A percentile compares a stretch with the other conserved stretches of the same genome.
Conservation (phyloP, 2,329 filamentous ascomycete genomes). For the Aspergillus udagawae region DNA sequence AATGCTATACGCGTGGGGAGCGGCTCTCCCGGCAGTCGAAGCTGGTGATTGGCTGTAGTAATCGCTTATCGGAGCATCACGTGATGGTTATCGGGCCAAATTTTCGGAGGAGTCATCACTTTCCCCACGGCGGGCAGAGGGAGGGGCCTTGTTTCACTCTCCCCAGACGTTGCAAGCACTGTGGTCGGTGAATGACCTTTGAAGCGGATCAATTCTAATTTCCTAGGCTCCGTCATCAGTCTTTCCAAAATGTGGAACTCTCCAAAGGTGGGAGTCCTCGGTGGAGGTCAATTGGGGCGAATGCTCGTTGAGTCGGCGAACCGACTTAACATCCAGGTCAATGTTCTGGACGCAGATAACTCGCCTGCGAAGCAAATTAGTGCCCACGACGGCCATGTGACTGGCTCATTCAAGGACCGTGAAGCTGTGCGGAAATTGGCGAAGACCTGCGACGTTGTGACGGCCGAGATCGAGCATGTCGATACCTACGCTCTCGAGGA, state of each 20-base stretch:
- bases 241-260: conserved; percentile 35
- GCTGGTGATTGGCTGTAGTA: conserved; percentile 12
- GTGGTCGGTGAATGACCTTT: background rate
- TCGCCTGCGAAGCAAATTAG: conserved; percentile 84
- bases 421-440: conserved; percentile 78
- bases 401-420: conserved; percentile 82
- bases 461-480: conserved; percentile 93
- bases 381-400: conserved; percentile 67
- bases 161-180: background rate
- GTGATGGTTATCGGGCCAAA: conserved; percentile 18
- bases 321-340: conserved; percentile 71
- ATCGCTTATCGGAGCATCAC: conserved; percentile 19
- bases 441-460: conserved; percentile 70
- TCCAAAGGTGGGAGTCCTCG: conserved; percentile 50
- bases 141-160: conserved; percentile 10
- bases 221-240: background rate
- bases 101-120: conserved; percentile 1
- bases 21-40: conserved; percentile 4
- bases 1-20: conserved; percentile 7
- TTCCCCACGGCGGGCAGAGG: conserved; percentile 12
- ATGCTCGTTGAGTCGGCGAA: conserved; percentile 92
- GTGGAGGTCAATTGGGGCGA: conserved; percentile 74
- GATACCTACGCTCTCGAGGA: conserved; percentile 86
- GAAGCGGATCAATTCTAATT: conserved; percentile 1
- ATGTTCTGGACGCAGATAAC: conserved; percentile 71